Percentiles rank a stretch among this genome's conserved stretches.
Evolutionary conservation across 257 asterid genomes (phyloP).

Genomic region (Solanum pinnatisectum): DNA sequence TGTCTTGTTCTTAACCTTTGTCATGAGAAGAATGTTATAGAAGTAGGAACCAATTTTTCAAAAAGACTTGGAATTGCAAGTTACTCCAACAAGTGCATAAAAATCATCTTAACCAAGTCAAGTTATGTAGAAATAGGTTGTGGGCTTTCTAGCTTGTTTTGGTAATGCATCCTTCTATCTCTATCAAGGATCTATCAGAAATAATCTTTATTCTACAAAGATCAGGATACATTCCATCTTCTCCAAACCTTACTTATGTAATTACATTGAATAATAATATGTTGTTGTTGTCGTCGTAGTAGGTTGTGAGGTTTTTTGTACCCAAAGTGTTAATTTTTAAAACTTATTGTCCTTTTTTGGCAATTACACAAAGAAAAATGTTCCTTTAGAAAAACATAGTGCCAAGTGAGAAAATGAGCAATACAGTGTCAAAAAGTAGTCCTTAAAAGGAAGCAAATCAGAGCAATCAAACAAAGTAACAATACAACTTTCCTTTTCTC

Average conservation of each 20-base stretch:
- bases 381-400: not conserved
- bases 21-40: not conserved
- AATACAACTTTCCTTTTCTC: slow-evolving; percentile 1
- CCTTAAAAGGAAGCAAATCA: slow-evolving; percentile 9
- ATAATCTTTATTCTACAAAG: not conserved
- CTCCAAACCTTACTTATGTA: too few species aligned
- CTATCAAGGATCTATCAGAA: not conserved
- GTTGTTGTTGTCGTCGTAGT: not conserved
- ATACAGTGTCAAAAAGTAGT: not conserved
- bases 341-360: not conserved
- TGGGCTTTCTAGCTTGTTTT: not conserved
- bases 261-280: not conserved
- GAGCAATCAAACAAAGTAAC: not conserved
- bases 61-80: not conserved
- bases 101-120: not conserved
- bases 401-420: not conserved
- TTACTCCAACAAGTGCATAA: not conserved
- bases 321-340: not conserved
- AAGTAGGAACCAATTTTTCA: not conserved
- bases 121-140: not conserved
- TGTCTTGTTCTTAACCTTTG: not conserved
- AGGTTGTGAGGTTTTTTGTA: not conserved
- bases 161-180: not conserved
- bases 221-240: too few species aligned
- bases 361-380: not conserved